phyloP scores from a whole-genome alignment of 1,139 yeast genomes.

The Wickerhamiella pararugosa region DNA sequence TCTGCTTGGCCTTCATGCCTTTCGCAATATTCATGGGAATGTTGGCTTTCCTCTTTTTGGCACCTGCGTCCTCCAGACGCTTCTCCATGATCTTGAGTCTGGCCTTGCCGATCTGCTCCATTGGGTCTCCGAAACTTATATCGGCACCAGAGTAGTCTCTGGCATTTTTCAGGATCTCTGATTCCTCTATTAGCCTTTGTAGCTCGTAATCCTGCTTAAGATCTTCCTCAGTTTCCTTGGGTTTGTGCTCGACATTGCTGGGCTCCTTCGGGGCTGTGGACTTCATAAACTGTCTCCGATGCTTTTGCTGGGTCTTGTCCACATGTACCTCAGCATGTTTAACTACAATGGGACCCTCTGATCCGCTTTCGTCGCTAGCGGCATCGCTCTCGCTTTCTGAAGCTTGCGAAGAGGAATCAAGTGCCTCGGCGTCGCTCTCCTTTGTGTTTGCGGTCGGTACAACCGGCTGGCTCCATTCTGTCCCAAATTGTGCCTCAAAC shows the following conservation, averaged over 20 bases:
- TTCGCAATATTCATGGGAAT: conserved; percentile 83
- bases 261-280: conserved; percentile 29
- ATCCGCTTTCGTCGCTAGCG: background rate
- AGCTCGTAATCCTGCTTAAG: conserved; percentile 69
- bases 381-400: background rate
- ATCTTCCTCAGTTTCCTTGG: conserved; percentile 27
- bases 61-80: conserved; percentile 42
- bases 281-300: conserved; percentile 18
- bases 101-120: conserved; percentile 47
- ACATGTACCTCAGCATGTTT: conserved; percentile 9
- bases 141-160: conserved; percentile 58
- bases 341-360: conserved; percentile 12
- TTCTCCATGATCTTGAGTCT: conserved; percentile 59
- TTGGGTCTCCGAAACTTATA: conserved; percentile 50
- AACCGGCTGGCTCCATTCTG: conserved; percentile 18
- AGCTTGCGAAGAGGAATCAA: too few species aligned
- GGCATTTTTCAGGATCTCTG: conserved; percentile 60
- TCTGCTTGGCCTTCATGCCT: conserved; percentile 55
- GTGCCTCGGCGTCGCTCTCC: background rate
- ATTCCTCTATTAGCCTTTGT: conserved; percentile 69
- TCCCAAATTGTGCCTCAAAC: conserved; percentile 18
- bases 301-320: conserved; percentile 8
- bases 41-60: conserved; percentile 38
- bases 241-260: conserved; percentile 13
- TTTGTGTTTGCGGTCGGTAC: background rate